Evolutionary conservation across 768 basidiomycete genomes (phyloP), one percentile per base, ranked within the genome.

Genomic region (Mycena venus): DNA sequence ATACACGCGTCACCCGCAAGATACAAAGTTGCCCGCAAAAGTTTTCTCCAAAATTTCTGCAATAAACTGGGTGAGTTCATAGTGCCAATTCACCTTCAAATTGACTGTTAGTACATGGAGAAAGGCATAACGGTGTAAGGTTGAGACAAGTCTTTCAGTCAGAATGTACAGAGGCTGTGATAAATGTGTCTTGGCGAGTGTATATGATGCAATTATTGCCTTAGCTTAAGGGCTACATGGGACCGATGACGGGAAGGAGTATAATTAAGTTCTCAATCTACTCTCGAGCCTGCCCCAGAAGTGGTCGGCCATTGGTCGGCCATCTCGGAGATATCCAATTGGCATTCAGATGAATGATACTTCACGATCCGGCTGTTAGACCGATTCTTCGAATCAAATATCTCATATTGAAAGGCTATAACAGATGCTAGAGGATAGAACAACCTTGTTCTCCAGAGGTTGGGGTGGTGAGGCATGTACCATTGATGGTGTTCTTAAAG

Each of bases 241-340:
- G 25, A 51, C 25, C 12, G 53, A 55, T 31, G 34, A 59, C 36
- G 58, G 19, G 32, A 59, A 59, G 34, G 58, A 59, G 32, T 31
- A 59, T 14, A 36, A 59, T 59, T 12, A 59, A 59, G 36, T 12
- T 21, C 32, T 36, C 19, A 31, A 59, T 19, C 58, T 38, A 59
- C 32, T 59, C 58, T 59, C 58, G 32, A 36, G 58, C 58, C 32
- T 59, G 17, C 32, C 10, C 31, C n/a, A 31, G 58, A 25, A 59
- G 32, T 38, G 58, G 32, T 59, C 58, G 58, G 58, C 58, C n/a
- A 59, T 34, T 38, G 58, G 32, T 59, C 58, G 58, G 58, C 58
- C n/a, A 59, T 34, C 58, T 59, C 36, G 36, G 58, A 25, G 58
- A 59, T 38, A 31, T 59, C 32, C 32, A 59, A 59, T 38, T 59